phyloP scores from a whole-genome alignment of 1,284 basidiomycete genomes.

The Sphaerobolus stellatus region DNA sequence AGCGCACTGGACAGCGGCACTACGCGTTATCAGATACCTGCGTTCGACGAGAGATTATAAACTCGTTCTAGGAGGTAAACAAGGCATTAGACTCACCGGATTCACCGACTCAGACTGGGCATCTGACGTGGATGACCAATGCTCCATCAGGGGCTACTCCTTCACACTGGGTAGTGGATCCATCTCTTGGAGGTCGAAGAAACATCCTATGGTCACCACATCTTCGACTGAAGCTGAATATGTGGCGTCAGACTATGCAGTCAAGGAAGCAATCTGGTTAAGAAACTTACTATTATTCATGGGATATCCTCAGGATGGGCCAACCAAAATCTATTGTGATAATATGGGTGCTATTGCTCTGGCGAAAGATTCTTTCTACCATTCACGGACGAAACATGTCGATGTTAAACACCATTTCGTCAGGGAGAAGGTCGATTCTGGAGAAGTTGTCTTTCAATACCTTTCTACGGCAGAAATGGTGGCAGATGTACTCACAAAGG shows the following conservation, averaged over 20 bases:
- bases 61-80: background rate
- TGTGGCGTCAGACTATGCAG: conserved; percentile 31
- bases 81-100: conserved; percentile 13
- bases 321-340: conserved; percentile 28
- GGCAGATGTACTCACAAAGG: conserved; percentile 32
- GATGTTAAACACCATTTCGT: conserved; percentile 40
- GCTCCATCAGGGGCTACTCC: conserved; percentile 32
- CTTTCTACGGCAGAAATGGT: conserved; percentile 25
- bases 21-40: conserved; percentile 31
- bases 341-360: conserved; percentile 36
- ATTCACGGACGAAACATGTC: conserved; percentile 39
- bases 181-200: conserved; percentile 38
- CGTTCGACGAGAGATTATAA: conserved; percentile 18
- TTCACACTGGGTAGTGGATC: conserved; percentile 29
- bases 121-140: conserved; percentile 19
- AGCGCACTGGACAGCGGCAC: conserved; percentile 24
- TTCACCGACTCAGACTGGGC: conserved; percentile 33
- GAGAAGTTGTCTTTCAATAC: conserved; percentile 21
- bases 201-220: conserved; percentile 25
- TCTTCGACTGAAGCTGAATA: conserved; percentile 23
- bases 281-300: conserved; percentile 27
- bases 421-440: conserved; percentile 27
- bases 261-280: conserved; percentile 36
- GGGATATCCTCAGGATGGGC: conserved; percentile 15
- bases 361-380: conserved; percentile 30